Conservation (phyloP, 2,329 filamentous ascomycete genomes). For the Immersiporthe knoxdaviesiana region DNA sequence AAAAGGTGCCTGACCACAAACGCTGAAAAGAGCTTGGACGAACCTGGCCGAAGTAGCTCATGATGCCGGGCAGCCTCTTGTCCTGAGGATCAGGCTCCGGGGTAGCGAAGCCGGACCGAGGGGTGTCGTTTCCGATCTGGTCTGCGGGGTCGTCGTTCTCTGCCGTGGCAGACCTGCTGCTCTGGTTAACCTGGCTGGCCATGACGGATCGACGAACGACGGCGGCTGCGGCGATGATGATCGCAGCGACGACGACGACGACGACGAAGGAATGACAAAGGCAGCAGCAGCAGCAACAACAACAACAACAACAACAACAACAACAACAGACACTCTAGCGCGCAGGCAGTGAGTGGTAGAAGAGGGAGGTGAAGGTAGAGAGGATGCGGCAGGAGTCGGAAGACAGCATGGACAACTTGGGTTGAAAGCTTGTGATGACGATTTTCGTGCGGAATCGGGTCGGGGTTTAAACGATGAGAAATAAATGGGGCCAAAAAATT, state of each 20-base stretch:
- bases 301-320: not conserved
- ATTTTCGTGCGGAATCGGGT: conserved; percentile 29
- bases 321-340: conserved; percentile 16
- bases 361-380: conserved; percentile 28
- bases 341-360: conserved; percentile 15
- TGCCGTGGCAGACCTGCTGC: conserved; percentile 56
- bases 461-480: conserved; percentile 30
- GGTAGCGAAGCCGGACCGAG: conserved; percentile 88
- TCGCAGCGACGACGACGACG: too few species aligned
- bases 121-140: conserved; percentile 82
- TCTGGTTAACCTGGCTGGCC: conserved; percentile 54
- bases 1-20: conserved; percentile 46
- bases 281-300: not conserved
- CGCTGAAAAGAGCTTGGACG: conserved; percentile 75
- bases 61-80: conserved; percentile 93
- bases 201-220: conserved; percentile 32
- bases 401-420: conserved; percentile 28
- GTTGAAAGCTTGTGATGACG: conserved; percentile 31
- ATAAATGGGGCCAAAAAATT: conserved; percentile 27
- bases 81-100: conserved; percentile 92
- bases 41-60: conserved; percentile 99
- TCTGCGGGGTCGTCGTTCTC: conserved; percentile 72
- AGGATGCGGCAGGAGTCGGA: conserved; percentile 30
- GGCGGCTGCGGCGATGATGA: too few species aligned
- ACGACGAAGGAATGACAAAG: too few species aligned